Evolutionary conservation across 129 eudicot genomes (phyloP), one percentile per base, ranked within the genome.

Genomic region (Smallanthus sonchifolius): DNA sequence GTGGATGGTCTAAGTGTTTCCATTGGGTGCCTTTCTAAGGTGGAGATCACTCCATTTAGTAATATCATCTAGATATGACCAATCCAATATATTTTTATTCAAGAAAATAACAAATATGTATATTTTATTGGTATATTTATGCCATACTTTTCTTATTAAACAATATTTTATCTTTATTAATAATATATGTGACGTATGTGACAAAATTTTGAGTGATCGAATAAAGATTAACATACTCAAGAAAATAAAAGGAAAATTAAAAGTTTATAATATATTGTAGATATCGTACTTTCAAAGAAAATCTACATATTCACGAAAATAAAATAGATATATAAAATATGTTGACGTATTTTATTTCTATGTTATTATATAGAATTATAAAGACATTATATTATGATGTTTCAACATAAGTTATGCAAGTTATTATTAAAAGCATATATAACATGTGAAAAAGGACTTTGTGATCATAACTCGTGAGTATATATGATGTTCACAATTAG

Each of bases 1-100:
- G 80, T 76, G 80, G 78, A 62, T 61, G 40, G 61, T 62, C 47
- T 5, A 67, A 43, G 47, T 66, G 74, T 42, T n/a, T 67, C 59
- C 73, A 76, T 55, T 57, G 69, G 80, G 75, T 76, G 75, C 69
- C 60, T 76, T 55, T 55, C 69, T 43, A 67, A 67, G 75, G 75
- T 76, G 80, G 75, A 67, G 68, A 76, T 76, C 75, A 76, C 75
- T 40, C 34, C 16, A 60, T 57, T 73, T n/a, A 10, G 44, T 6
- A 6, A 59, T n/a, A 48, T 42, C 57, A 44, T 8, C 57, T 14
- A 5, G 15, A 42, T 15, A 17, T 35, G 59, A 14, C 35, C 40
- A 51, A 36, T 70, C 36, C 16, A 49, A 35, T 45, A 6, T 43
- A 39, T 66, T 17, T 65, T 55, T 55, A 55, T 20, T 8, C 36